These are phyloP conservation scores for Canna indica DNA, from an alignment of 176 grass and related monocot genomes.

Conservation along the genomic window DNA sequence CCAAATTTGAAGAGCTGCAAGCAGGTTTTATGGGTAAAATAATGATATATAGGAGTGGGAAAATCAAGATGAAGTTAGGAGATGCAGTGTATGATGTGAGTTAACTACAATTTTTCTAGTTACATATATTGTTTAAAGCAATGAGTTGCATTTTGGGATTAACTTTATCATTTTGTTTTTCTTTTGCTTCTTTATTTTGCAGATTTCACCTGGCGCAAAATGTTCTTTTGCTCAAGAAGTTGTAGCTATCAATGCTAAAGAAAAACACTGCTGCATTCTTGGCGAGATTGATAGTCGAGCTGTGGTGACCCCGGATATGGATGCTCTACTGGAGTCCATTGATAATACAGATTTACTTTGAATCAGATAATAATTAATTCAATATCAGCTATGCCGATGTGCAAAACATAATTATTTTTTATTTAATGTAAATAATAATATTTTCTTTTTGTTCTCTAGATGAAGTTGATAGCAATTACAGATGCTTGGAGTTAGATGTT, in stretches of 20 bases:
- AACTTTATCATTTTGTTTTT: no score
- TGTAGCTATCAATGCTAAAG: constrained; percentile 45
- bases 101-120: constrained; percentile 23
- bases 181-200: constrained; percentile 7
- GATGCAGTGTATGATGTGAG: constrained; percentile 64
- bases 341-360: not conserved
- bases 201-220: constrained; percentile 51
- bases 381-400: no score
- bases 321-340: constrained; percentile 31
- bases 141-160: not conserved
- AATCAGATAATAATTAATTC: not conserved
- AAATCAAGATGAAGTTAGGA: constrained; percentile 85
- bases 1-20: constrained; percentile 51
- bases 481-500: no score
- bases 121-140: not conserved
- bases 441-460: no score
- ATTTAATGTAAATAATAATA: no score
- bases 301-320: constrained; percentile 48
- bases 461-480: no score
- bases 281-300: constrained; percentile 45
- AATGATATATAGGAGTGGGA: constrained; percentile 65
- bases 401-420: no score
- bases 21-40: constrained; percentile 63
- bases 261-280: constrained; percentile 41
- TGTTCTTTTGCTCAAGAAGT: constrained; percentile 35